Conservation (phyloP, 1,139 yeast genomes). For the Entelexis sorbosivorans region DNA sequence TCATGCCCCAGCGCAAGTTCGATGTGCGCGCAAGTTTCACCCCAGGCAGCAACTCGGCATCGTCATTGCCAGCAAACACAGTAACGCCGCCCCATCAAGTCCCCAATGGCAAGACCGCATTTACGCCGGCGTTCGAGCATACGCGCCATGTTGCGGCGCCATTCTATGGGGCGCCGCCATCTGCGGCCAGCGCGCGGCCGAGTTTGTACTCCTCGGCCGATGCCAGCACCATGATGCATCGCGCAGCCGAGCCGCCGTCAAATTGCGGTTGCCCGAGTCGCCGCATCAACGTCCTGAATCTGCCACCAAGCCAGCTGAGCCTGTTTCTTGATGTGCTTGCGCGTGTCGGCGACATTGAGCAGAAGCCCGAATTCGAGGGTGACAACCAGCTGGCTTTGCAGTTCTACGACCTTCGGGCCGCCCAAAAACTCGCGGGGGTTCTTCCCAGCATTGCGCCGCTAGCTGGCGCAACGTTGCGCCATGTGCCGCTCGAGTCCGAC, state of each 20-base stretch:
- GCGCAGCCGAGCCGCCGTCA: neutral
- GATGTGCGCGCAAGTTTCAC: conserved; percentile 1
- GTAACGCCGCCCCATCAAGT: neutral
- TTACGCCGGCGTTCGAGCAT: neutral
- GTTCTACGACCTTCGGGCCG: neutral
- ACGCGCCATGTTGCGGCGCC: neutral
- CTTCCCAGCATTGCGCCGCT: neutral
- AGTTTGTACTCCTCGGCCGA: neutral
- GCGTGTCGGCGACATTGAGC: conserved; percentile 6
- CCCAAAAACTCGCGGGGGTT: neutral
- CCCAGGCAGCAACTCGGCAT: neutral
- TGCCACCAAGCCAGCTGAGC: neutral
- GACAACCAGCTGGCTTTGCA: neutral
- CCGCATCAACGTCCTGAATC: neutral
- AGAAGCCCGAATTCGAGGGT: neutral
- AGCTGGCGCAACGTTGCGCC: neutral
- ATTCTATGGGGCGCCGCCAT: neutral
- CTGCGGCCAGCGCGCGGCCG: neutral
- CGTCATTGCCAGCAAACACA: too few relatives aligned
- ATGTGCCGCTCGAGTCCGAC: neutral
- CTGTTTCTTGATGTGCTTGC: neutral
- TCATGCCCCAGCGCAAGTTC: neutral
- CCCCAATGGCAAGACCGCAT: neutral
- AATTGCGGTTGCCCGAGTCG: conserved; percentile 6
- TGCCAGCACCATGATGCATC: neutral